Conservation (phyloP, 805 yeast species). For the Sugiyamaella qingdaonensis region DNA sequence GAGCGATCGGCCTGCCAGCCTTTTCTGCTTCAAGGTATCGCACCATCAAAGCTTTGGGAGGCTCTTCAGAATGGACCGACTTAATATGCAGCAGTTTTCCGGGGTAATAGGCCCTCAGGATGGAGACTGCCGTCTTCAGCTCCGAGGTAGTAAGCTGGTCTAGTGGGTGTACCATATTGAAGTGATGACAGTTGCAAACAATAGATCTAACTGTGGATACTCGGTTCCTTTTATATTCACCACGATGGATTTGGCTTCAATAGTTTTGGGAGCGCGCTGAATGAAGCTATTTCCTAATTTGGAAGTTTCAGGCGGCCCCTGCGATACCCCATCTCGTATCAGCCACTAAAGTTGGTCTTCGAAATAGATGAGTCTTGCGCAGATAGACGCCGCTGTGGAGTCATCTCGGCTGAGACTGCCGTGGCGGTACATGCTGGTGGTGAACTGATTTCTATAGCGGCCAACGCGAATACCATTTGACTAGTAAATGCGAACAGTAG, state of each 20-base stretch:
- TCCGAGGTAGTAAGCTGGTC: conserved; percentile 33
- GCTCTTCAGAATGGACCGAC: conserved; percentile 45
- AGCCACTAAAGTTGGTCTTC: not conserved
- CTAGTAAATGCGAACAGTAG: no score
- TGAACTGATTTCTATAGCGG: no score
- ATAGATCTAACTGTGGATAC: no score
- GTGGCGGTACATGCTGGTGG: not conserved
- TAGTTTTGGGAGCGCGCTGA: no score
- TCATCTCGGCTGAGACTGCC: conserved; percentile 1
- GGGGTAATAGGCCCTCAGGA: conserved; percentile 25
- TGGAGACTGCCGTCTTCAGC: conserved; percentile 26
- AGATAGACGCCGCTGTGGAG: not conserved
- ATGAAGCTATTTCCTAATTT: not conserved
- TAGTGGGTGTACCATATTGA: conserved; percentile 28
- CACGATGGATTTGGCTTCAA: no score
- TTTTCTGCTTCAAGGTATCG: conserved; percentile 66
- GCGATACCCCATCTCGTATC: not conserved
- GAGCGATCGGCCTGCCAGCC: conserved; percentile 42
- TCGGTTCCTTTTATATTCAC: no score
- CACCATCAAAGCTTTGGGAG: conserved; percentile 71
- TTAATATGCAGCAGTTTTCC: conserved; percentile 33
- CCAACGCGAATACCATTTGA: no score
- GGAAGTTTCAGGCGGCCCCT: not conserved
- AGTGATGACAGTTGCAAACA: not conserved
- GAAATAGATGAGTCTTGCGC: not conserved